Conservation (phyloP, 768 basidiomycete genomes). For the Lyophyllum shimeji region DNA sequence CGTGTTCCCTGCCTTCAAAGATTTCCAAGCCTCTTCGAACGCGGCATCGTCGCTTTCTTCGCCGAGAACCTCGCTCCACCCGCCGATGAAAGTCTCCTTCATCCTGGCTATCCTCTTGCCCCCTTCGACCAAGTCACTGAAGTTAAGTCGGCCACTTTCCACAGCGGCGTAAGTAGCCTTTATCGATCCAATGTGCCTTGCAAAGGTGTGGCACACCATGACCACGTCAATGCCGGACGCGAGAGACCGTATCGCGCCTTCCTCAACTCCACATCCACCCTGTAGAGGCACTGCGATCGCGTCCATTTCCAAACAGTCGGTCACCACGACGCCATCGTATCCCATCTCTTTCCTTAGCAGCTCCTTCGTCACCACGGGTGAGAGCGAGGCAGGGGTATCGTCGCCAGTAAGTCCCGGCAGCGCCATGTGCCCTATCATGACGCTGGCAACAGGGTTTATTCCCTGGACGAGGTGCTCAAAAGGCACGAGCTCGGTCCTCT, state of each 20-base stretch:
- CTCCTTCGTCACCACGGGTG: conserved; percentile 47
- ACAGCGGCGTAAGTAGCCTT: conserved; percentile 52
- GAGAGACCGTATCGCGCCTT: conserved; percentile 56
- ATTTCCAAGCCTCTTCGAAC: conserved; percentile 28
- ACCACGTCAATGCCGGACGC: conserved; percentile 69
- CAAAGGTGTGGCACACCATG: conserved; percentile 71
- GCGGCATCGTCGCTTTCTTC: conserved; percentile 24
- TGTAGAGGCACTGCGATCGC: conserved; percentile 53
- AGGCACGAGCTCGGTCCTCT: conserved; percentile 53
- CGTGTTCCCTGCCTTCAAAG: conserved; percentile 37
- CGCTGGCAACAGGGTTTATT: conserved; percentile 40
- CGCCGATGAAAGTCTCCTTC: conserved; percentile 50
- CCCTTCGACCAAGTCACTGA: conserved; percentile 40
- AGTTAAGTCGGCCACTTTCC: conserved; percentile 37
- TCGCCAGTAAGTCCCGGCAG: conserved; percentile 55
- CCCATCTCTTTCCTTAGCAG: conserved; percentile 51
- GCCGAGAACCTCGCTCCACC: conserved; percentile 40
- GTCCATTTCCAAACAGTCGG: conserved; percentile 79
- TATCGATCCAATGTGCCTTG: conserved; percentile 52
- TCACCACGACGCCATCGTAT: conserved; percentile 63
- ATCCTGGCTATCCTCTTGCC: conserved; percentile 45
- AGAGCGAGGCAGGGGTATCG: conserved; percentile 61
- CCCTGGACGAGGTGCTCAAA: conserved; percentile 47
- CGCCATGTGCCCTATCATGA: conserved; percentile 79
- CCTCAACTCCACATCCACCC: conserved; percentile 45